Evolutionary conservation across 1,284 basidiomycete genomes (phyloP).

Genomic region (Ustilago xerochloae): DNA sequence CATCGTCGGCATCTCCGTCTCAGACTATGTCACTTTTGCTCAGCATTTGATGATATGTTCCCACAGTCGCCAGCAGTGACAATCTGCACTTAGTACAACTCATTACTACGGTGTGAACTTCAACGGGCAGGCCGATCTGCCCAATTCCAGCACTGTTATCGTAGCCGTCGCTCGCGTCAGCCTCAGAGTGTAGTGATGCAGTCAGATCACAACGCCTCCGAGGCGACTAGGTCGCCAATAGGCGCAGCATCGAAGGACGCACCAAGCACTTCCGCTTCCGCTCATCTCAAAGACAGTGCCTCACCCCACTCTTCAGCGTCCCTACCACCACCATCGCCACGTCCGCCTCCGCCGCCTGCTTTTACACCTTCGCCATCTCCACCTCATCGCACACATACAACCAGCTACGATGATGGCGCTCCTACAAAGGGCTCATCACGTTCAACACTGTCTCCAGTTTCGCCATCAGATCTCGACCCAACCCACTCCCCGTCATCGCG

Average conservation of each 20-base stretch:
- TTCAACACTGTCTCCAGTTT: constrained; percentile 5
- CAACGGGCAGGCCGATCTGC: not conserved
- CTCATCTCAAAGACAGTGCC: not conserved
- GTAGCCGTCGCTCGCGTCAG: not conserved
- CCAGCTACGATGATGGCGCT: not conserved
- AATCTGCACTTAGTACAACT: too few relatives aligned
- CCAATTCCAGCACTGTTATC: not conserved
- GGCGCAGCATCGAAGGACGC: not conserved
- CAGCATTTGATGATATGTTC: constrained; percentile 8
- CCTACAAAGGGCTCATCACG: not conserved
- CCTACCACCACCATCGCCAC: constrained; percentile 20
- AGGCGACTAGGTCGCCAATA: not conserved
- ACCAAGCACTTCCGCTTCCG: not conserved
- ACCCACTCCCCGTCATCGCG: constrained; percentile 5
- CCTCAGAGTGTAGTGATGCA: not conserved
- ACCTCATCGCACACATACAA: constrained; percentile 12
- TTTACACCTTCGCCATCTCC: constrained; percentile 46
- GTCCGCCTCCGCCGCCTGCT: constrained; percentile 38
- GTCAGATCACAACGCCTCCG: not conserved
- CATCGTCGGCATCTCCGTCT: not conserved
- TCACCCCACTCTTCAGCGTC: constrained; percentile 29
- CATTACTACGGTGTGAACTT: not conserved
- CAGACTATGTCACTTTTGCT: constrained; percentile 5
- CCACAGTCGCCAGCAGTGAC: not conserved
- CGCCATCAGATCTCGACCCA: constrained; percentile 4